Evolutionary conservation across 768 basidiomycete genomes (phyloP).

Genomic region (Exsudoporus frostii): DNA sequence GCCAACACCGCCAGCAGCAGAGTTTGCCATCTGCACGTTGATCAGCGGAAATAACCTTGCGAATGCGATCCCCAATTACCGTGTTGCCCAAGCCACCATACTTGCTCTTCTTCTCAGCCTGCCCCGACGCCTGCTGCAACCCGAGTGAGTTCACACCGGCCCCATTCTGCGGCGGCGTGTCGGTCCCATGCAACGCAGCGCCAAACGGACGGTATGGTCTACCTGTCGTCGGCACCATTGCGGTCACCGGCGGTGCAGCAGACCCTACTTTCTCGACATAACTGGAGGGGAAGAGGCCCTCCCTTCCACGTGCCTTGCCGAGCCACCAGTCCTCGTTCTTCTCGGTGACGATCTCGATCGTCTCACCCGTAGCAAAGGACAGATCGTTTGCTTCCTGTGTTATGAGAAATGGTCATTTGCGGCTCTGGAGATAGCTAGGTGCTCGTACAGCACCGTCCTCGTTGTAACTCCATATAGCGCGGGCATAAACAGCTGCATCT

Average conservation of each 20-base stretch:
- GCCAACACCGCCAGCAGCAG: conserved; percentile 68
- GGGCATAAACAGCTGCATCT: conserved; percentile 35
- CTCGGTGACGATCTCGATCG: conserved; percentile 75
- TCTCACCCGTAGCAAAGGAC: conserved; percentile 70
- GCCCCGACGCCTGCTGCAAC: conserved; percentile 26
- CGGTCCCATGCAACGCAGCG: conserved; percentile 33
- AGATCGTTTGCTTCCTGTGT: conserved; percentile 78
- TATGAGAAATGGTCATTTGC: conserved; percentile 2
- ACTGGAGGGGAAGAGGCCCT: conserved; percentile 76
- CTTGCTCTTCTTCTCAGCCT: conserved; percentile 52
- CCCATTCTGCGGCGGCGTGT: conserved; percentile 30
- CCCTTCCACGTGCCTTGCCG: conserved; percentile 57
- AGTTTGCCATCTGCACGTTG: conserved; percentile 46
- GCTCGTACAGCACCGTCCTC: conserved; percentile 48
- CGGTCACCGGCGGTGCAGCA: neutral
- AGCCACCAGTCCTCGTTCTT: conserved; percentile 89
- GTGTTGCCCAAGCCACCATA: conserved; percentile 57
- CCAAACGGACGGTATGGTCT: conserved; percentile 38
- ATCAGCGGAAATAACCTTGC: conserved; percentile 18
- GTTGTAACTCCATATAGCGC: conserved; percentile 67
- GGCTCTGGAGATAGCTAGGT: neutral
- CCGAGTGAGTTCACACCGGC: conserved; percentile 30
- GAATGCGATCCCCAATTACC: conserved; percentile 32
- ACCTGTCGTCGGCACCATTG: neutral
- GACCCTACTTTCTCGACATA: conserved; percentile 59